These are phyloP conservation scores for Dillenia suffruticosa DNA, from an alignment of 164 flowering plant genomes.

Conservation along the genomic window DNA sequence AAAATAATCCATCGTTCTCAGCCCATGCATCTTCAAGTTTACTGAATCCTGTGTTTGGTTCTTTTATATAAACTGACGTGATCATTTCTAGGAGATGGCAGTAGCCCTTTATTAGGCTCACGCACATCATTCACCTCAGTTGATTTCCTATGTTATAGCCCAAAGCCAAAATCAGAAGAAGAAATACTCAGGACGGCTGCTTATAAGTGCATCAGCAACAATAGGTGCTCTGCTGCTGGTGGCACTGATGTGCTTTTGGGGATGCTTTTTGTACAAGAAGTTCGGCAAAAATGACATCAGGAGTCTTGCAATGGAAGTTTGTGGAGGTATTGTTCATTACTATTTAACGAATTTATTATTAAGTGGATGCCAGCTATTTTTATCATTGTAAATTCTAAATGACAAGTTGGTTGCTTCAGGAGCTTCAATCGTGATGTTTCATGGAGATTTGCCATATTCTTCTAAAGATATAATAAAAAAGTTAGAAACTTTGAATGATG, in stretches of 20 bases:
- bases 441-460: slow-evolving; percentile 95
- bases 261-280: slow-evolving; percentile 89
- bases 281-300: slow-evolving; percentile 68
- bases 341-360: neutral
- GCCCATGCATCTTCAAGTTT: too few relatives aligned
- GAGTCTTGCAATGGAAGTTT: slow-evolving; percentile 76
- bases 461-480: slow-evolving; percentile 92
- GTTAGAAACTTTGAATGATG: slow-evolving; percentile 75
- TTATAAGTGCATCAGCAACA: slow-evolving; percentile 91
- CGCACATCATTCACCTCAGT: too few relatives aligned
- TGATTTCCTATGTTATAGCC: slow-evolving; percentile 12
- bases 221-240: slow-evolving; percentile 93
- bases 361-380: neutral
- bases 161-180: slow-evolving; percentile 42
- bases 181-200: slow-evolving; percentile 69
- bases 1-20: too few relatives aligned
- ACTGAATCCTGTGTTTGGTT: too few relatives aligned
- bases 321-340: slow-evolving; percentile 57
- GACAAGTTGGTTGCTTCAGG: slow-evolving; percentile 46
- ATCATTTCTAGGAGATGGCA: too few relatives aligned
- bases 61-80: too few relatives aligned
- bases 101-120: too few relatives aligned
- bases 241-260: slow-evolving; percentile 99
- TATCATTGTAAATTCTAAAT: neutral
- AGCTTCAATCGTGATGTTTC: slow-evolving; percentile 96